phyloP scores from a whole-genome alignment of 106 monocot genomes.

The Acorus calamus region DNA sequence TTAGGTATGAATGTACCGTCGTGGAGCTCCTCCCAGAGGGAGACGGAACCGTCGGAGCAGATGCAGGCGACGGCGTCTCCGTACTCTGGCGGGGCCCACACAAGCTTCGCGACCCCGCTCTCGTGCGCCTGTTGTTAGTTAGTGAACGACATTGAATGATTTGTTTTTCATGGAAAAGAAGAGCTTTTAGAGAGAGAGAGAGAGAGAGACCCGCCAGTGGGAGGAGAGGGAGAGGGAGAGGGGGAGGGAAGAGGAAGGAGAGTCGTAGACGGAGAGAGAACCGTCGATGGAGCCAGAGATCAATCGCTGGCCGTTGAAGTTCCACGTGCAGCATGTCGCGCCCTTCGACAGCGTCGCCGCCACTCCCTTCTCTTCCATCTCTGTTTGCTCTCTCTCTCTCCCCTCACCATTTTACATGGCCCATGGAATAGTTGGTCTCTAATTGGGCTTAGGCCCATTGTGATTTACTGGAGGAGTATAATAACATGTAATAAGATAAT shows the following conservation, averaged over 20 bases:
- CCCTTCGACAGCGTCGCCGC: constrained; percentile 56
- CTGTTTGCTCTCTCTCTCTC: too few species aligned
- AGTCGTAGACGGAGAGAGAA: constrained; percentile 58
- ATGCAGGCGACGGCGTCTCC: constrained; percentile 89
- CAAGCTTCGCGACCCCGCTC: constrained; percentile 33
- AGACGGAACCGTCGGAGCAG: constrained; percentile 65
- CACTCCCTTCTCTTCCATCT: constrained; percentile 24
- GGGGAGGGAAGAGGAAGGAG: constrained; percentile 28
- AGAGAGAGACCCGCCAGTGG: constrained; percentile 50
- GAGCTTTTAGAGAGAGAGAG: not conserved
- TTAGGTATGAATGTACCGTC: constrained; percentile 36
- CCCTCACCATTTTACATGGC: too few species aligned
- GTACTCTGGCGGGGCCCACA: constrained; percentile 90
- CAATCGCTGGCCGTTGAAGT: constrained; percentile 67
- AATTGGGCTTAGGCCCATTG: too few species aligned
- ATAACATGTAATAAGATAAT: too few species aligned
- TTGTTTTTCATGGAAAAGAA: not conserved
- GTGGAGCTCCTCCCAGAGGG: constrained; percentile 84
- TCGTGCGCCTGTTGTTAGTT: constrained; percentile 40
- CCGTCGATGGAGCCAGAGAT: constrained; percentile 74
- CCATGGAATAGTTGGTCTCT: too few species aligned
- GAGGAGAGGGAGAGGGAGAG: constrained; percentile 35
- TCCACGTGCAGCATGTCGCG: constrained; percentile 71
- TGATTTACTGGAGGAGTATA: too few species aligned
- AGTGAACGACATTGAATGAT: not conserved